Evolutionary conservation across 257 asterid species (phyloP), one percentile per base, ranked within the genome.

Genomic region (Solanum ahanhuiri): DNA sequence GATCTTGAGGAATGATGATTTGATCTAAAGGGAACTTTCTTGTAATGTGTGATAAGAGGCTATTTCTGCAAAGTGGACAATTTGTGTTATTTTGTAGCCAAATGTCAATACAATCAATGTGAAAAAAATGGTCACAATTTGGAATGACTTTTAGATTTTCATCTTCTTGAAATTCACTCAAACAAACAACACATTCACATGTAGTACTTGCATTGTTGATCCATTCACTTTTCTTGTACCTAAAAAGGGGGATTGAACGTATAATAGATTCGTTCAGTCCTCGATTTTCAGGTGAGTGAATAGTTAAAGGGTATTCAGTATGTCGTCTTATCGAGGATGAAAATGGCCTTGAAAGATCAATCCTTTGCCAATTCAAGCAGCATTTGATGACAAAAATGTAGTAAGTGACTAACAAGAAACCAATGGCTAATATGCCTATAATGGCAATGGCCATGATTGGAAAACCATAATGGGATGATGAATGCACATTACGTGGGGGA

Each of bases 21-120:
- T 84, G 91, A 75, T 90, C 89, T 73, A 84, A 23, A 4, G 67
- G 88, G 72, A 83, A 84, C 7, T 69, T 73, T 20, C 57, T 85
- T 41, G 89, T 70, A 12, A 89, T 34, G 3, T 34, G 23, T 34
- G 28, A 10, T 7, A 94, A 90, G 60, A 95, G 88, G 89, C 93
- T 93, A 20, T 76, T 89, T 64, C 98, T 85, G 41, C 99, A 95
- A 22, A 96, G 93, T 0, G 99, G 98, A 87, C 98, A 96, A 69
- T 94, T 96, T n/a, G 23, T 18, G 22, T 54, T 54, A 54, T 18
- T 54, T 54, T 54, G 63, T 0, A 17, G 4, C 63, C 63, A 18
- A 54, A 54, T 54, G 23, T 54, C 63, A 18, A 54, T 54, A 18
- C 63, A 54, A 85, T 96, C 98, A 0, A 95, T 92, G 86, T 96